These are phyloP conservation scores for Talaromyces borbonicus DNA, from an alignment of 495 filamentous ascomycete species.

Conservation along the genomic window DNA sequence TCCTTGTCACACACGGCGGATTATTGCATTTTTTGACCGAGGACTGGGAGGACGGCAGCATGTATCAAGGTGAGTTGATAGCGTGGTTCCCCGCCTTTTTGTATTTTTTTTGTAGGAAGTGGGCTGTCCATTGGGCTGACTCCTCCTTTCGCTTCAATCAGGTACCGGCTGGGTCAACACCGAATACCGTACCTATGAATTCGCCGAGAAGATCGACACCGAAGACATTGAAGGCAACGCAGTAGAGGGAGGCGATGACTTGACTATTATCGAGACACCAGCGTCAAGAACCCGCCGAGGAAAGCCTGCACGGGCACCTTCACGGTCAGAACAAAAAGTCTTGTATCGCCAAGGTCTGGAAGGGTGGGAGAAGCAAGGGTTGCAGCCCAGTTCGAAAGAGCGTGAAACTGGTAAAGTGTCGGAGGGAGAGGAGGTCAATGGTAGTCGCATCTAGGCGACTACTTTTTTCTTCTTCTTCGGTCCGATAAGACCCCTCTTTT, in stretches of 20 bases:
- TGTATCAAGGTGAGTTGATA: constrained; percentile 42
- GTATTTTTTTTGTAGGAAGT: too few relatives aligned
- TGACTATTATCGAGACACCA: constrained; percentile 50
- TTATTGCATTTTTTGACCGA: constrained; percentile 72
- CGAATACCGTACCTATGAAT: constrained; percentile 68
- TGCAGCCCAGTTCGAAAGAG: constrained; percentile 33
- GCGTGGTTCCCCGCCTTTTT: too few relatives aligned
- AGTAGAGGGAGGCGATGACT: constrained; percentile 41
- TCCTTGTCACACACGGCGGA: constrained; percentile 65
- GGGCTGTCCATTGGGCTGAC: too few relatives aligned
- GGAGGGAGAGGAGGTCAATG: constrained; percentile 26
- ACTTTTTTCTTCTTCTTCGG: too few relatives aligned
- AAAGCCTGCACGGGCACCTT: constrained; percentile 25
- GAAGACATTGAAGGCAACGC: constrained; percentile 28
- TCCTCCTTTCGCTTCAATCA: too few relatives aligned
- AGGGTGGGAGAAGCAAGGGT: constrained; percentile 35
- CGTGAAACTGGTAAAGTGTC: constrained; percentile 28
- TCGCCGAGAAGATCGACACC: constrained; percentile 37
- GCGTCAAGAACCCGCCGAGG: constrained; percentile 52
- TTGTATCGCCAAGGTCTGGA: constrained; percentile 32
- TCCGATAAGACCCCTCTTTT: too few relatives aligned
- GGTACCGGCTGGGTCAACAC: constrained; percentile 82
- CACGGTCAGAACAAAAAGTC: constrained; percentile 28
- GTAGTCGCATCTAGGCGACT: constrained; percentile 16
- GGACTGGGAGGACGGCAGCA: constrained; percentile 60